These are phyloP conservation scores for Singerocomus inundabilis DNA, from an alignment of 1,284 basidiomycete species.

Conservation along the genomic window DNA sequence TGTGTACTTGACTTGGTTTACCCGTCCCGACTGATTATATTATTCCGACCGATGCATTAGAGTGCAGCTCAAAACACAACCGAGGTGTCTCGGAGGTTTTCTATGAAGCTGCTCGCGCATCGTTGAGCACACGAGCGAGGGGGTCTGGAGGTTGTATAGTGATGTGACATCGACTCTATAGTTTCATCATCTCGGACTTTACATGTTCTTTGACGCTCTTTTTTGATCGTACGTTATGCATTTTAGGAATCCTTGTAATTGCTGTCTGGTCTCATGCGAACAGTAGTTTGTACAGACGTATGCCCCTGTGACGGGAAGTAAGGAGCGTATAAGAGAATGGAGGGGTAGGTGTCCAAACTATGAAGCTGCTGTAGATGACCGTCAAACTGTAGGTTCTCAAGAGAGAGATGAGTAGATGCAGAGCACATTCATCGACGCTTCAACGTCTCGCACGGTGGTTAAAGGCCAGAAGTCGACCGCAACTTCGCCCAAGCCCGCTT, in stretches of 20 bases:
- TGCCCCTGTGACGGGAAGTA: too few relatives aligned
- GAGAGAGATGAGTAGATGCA: too few relatives aligned
- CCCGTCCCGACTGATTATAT: conserved; percentile 3
- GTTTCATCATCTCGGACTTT: background rate
- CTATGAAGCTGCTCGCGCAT: conserved; percentile 83
- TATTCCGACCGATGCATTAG: conserved; percentile 39
- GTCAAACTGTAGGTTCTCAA: too few relatives aligned
- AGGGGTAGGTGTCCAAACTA: too few relatives aligned
- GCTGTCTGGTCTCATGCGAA: too few relatives aligned
- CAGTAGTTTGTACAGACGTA: too few relatives aligned
- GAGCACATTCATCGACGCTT: background rate
- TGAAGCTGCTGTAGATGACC: too few relatives aligned
- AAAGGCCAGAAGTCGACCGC: conserved; percentile 73
- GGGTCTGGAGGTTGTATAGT: conserved; percentile 58
- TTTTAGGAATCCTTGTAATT: conserved; percentile 24
- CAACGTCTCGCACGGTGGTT: conserved; percentile 35
- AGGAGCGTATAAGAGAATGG: too few relatives aligned
- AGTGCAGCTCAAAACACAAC: conserved; percentile 96
- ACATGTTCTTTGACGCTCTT: conserved; percentile 2
- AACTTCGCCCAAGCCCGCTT: conserved; percentile 43
- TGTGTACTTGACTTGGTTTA: conserved; percentile 28
- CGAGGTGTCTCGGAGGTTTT: conserved; percentile 92
- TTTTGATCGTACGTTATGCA: conserved; percentile 14
- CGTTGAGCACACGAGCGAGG: conserved; percentile 70
- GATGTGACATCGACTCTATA: conserved; percentile 42